Evolutionary conservation across 805 yeast genomes (phyloP).

Genomic region (Candida berthetii): DNA sequence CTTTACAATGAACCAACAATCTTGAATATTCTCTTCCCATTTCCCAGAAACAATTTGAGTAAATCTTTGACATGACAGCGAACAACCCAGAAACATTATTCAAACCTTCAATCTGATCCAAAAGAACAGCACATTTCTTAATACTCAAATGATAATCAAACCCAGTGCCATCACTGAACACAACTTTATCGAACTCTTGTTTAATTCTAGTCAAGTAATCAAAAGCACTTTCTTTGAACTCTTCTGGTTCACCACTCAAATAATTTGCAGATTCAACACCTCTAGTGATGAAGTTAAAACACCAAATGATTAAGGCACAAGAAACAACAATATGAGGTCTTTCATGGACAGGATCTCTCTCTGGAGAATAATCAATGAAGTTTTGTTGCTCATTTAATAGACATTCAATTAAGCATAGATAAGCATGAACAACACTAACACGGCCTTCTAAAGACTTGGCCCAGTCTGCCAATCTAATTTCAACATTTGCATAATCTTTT

Average conservation of each 20-base stretch:
- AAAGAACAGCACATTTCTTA: slow-evolving; percentile 4
- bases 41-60: slow-evolving; percentile 39
- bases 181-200: slow-evolving; percentile 23
- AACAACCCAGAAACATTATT: slow-evolving; percentile 48
- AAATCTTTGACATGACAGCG: slow-evolving; percentile 28
- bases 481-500: slow-evolving; percentile 37
- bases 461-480: slow-evolving; percentile 28
- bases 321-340: slow-evolving; percentile 20
- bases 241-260: background rate
- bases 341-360: slow-evolving; percentile 41
- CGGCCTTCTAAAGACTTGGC: slow-evolving; percentile 33
- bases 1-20: slow-evolving; percentile 43
- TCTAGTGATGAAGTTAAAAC: slow-evolving; percentile 35
- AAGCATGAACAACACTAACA: slow-evolving; percentile 50
- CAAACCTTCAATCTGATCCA: slow-evolving; percentile 7
- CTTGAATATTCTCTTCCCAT: slow-evolving; percentile 45
- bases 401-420: slow-evolving; percentile 49
- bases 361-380: slow-evolving; percentile 34
- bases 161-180: background rate
- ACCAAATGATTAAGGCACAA: slow-evolving; percentile 32
- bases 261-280: slow-evolving; percentile 31
- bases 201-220: slow-evolving; percentile 19
- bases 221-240: slow-evolving; percentile 28
- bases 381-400: slow-evolving; percentile 34
- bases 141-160: slow-evolving; percentile 6